phyloP scores from a whole-genome alignment of 2,329 filamentous ascomycete species.

The Cercospora berteroae region DNA sequence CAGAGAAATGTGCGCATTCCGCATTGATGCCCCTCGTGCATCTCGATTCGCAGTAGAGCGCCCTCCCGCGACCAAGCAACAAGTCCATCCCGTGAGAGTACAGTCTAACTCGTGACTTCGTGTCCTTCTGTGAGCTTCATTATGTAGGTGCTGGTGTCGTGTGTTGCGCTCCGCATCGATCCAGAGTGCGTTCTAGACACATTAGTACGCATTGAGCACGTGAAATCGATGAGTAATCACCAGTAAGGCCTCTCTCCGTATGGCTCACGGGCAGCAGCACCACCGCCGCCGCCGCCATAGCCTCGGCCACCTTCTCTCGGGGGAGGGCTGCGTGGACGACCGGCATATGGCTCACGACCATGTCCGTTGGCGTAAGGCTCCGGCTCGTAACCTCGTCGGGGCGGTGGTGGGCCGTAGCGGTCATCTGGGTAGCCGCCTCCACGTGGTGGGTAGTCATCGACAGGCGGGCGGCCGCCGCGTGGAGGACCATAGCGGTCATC shows the following conservation, averaged over 20 bases:
- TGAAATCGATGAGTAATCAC: conserved; percentile 30
- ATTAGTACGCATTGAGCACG: conserved; percentile 23
- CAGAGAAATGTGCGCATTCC: background rate
- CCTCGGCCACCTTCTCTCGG: conserved; percentile 44
- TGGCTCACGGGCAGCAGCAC: conserved; percentile 5
- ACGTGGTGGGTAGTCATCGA: conserved; percentile 70
- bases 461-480: conserved; percentile 65
- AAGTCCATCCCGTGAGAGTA: conserved; percentile 13
- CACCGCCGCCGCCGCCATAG: conserved; percentile 25
- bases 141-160: conserved; percentile 17
- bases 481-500: conserved; percentile 63
- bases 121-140: conserved; percentile 1
- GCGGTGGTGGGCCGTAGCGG: conserved; percentile 57
- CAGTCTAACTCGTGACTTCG: conserved; percentile 9
- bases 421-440: conserved; percentile 65
- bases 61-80: background rate
- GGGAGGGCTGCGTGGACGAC: conserved; percentile 44
- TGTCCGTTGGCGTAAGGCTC: conserved; percentile 62
- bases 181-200: conserved; percentile 7
- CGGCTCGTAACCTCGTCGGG: conserved; percentile 49
- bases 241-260: conserved; percentile 34
- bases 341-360: conserved; percentile 51
- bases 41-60: background rate
- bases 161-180: conserved; percentile 8
- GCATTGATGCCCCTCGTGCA: conserved; percentile 11